phyloP scores from a whole-genome alignment of 2,329 filamentous ascomycete genomes.

The Periconia sp. region DNA sequence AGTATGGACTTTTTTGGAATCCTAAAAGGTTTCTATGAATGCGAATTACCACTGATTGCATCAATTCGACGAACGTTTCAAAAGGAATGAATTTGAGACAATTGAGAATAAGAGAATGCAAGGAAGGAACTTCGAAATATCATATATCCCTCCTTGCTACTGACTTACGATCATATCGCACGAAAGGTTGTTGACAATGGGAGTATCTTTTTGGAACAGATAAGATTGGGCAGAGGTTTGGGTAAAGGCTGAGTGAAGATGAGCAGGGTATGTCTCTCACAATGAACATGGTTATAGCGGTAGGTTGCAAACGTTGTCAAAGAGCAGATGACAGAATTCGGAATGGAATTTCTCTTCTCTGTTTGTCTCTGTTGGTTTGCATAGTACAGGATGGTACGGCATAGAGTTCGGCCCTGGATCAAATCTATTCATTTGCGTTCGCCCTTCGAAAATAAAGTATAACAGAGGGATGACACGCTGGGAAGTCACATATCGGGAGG shows the following conservation, averaged over 20 bases:
- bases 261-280: conserved; percentile 6
- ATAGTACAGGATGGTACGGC: too few relatives aligned
- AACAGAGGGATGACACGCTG: too few relatives aligned
- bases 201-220: conserved; percentile 8
- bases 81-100: conserved; percentile 7
- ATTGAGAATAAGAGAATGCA: conserved; percentile 5
- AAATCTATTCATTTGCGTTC: too few relatives aligned
- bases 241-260: conserved; percentile 8
- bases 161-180: conserved; percentile 5
- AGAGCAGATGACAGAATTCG: too few relatives aligned
- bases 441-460: too few relatives aligned
- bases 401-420: too few relatives aligned
- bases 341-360: too few relatives aligned
- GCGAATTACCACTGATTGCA: too few relatives aligned
- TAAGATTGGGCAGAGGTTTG: conserved; percentile 9
- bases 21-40: too few relatives aligned
- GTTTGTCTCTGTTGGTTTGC: too few relatives aligned
- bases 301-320: conserved; percentile 4
- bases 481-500: too few relatives aligned
- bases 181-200: conserved; percentile 5
- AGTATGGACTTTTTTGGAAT: too few relatives aligned
- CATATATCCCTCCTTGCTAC: conserved; percentile 4
- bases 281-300: conserved; percentile 9
- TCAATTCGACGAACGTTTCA: background rate
- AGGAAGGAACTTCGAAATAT: conserved; percentile 8